These are phyloP conservation scores for Dendrobium huoshanense DNA, from an alignment of 106 monocot genomes.

Conservation along the genomic window DNA sequence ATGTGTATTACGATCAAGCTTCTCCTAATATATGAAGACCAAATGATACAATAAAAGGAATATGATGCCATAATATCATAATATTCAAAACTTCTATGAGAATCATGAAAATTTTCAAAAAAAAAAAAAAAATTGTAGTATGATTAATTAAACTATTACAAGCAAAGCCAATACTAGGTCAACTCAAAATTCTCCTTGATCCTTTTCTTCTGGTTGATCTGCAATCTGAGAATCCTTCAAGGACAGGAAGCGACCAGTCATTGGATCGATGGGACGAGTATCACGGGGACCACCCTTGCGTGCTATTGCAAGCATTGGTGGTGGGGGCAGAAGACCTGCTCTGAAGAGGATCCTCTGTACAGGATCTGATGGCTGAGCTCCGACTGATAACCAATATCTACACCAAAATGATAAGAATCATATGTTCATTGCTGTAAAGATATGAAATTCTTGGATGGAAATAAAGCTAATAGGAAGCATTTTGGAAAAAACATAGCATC, in stretches of 20 bases:
- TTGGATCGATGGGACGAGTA: constrained; percentile 56
- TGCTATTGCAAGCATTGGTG: constrained; percentile 62
- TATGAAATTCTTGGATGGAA: neutral
- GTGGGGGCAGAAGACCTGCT: constrained; percentile 79
- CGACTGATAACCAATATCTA: constrained; percentile 93
- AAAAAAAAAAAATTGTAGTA: no score
- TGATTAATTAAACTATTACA: no score
- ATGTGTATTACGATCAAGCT: no score
- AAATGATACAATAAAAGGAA: no score
- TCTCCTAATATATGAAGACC: no score
- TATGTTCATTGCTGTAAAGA: neutral
- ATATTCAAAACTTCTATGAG: no score
- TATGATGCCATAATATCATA: no score
- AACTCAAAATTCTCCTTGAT: no score
- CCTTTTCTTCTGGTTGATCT: neutral
- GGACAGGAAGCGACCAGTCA: constrained; percentile 53
- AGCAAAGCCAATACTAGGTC: no score
- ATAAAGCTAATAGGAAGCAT: no score
- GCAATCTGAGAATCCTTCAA: neutral
- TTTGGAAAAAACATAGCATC: neutral
- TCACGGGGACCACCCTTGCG: constrained; percentile 79
- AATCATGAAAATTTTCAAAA: no score
- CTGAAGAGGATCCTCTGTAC: constrained; percentile 79
- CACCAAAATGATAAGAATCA: constrained; percentile 6
- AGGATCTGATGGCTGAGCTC: constrained; percentile 85